phyloP scores from a whole-genome alignment of 1,284 basidiomycete genomes.

The Irpex sp. region DNA sequence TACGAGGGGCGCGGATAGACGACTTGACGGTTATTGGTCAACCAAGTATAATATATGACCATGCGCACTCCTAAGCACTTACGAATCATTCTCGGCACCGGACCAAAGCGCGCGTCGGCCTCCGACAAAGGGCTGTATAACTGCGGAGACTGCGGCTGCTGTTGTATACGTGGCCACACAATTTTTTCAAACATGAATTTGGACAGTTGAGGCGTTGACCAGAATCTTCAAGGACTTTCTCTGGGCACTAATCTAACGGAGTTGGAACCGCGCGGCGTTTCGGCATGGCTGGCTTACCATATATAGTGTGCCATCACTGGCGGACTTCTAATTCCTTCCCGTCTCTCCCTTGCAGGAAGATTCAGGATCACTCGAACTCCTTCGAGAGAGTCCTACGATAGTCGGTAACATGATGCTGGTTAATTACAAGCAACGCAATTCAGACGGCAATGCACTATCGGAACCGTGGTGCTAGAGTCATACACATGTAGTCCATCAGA shows the following conservation, averaged over 20 bases:
- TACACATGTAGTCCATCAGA: neutral
- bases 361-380: neutral
- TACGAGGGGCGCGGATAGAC: neutral
- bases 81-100: conserved; percentile 1
- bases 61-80: neutral
- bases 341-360: neutral
- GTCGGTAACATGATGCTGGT: neutral
- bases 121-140: neutral
- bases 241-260: neutral
- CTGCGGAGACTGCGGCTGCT: neutral
- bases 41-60: neutral
- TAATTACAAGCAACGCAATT: neutral
- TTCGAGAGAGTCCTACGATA: neutral
- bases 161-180: neutral
- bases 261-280: neutral
- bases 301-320: neutral
- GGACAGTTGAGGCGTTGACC: neutral
- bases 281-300: neutral
- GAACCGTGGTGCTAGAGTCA: neutral
- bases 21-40: neutral
- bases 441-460: neutral
- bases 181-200: neutral
- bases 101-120: neutral
- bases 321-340: neutral
- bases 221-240: neutral